Conservation (phyloP, 495 filamentous ascomycete species). For the Sphaerosporella brunnea region DNA sequence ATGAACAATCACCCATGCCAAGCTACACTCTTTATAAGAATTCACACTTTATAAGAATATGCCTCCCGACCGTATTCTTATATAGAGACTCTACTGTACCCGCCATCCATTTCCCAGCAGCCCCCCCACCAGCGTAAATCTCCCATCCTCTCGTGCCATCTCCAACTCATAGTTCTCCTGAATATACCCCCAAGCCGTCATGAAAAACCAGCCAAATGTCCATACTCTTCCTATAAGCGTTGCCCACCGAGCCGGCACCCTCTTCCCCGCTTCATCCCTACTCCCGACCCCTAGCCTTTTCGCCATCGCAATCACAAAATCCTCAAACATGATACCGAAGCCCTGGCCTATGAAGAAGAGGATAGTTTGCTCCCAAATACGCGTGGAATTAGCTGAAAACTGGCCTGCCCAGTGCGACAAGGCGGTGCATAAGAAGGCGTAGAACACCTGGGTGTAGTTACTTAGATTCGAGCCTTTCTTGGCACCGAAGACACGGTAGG, state of each 20-base stretch:
- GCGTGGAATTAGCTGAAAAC: neutral
- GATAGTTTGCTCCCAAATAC: constrained; percentile 19
- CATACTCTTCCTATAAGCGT: constrained; percentile 37
- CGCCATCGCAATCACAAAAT: constrained; percentile 33
- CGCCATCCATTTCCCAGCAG: too few species aligned
- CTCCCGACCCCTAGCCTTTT: neutral
- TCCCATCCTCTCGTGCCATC: neutral
- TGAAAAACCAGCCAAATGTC: neutral
- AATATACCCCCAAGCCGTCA: neutral
- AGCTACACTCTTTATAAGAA: too few species aligned
- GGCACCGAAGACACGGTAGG: neutral
- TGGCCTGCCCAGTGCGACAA: neutral
- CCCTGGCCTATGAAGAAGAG: constrained; percentile 76
- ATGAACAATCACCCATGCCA: too few species aligned
- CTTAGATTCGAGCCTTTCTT: neutral
- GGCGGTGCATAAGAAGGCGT: neutral
- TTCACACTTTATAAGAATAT: too few species aligned
- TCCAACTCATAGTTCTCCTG: neutral
- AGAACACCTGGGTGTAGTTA: constrained; percentile 1
- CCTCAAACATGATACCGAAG: constrained; percentile 72
- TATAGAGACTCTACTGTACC: too few species aligned
- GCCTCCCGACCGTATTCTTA: too few species aligned
- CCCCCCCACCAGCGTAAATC: neutral
- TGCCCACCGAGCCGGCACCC: constrained; percentile 98
- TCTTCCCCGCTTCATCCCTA: constrained; percentile 70